Percentiles rank a stretch among this genome's conserved stretches.
phyloP scores from a whole-genome alignment of 495 filamentous ascomycete genomes.

The Neurospora tetrasperma region DNA sequence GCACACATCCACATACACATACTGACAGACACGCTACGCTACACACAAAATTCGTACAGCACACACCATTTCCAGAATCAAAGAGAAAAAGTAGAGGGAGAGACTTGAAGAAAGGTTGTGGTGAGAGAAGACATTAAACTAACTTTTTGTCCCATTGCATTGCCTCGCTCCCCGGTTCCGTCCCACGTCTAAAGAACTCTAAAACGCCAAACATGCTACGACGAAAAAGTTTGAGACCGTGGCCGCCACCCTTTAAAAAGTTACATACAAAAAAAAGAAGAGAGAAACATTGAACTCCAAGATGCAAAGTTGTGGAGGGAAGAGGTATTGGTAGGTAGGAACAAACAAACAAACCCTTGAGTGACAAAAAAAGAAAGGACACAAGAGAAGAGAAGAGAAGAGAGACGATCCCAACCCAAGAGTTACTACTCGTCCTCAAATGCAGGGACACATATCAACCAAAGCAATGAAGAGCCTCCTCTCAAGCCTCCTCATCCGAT shows the following conservation, averaged over 20 bases:
- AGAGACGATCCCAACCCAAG: neutral
- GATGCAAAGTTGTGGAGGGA: neutral
- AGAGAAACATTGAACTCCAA: neutral
- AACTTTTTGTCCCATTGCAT: neutral
- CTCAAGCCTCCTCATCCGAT: neutral
- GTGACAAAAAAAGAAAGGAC: neutral
- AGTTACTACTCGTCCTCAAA: neutral
- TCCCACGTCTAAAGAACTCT: neutral
- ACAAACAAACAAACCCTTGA: neutral
- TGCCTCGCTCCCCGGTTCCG: neutral
- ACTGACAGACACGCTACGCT: too few species aligned
- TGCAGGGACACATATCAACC: neutral
- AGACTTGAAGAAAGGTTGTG: neutral
- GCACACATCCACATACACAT: too few species aligned
- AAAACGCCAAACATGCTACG: conserved; percentile 19
- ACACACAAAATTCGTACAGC: too few species aligned
- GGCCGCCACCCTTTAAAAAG: neutral
- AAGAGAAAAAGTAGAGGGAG: neutral
- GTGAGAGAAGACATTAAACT: neutral
- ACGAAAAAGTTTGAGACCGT: neutral
- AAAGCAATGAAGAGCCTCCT: neutral
- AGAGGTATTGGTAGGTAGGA: neutral
- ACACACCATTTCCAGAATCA: too few species aligned
- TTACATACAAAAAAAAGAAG: neutral
- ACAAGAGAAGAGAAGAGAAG: neutral